Evolutionary conservation across 192 early-diverging fungal species (phyloP).

Genomic region (Diversispora epigaea): DNA sequence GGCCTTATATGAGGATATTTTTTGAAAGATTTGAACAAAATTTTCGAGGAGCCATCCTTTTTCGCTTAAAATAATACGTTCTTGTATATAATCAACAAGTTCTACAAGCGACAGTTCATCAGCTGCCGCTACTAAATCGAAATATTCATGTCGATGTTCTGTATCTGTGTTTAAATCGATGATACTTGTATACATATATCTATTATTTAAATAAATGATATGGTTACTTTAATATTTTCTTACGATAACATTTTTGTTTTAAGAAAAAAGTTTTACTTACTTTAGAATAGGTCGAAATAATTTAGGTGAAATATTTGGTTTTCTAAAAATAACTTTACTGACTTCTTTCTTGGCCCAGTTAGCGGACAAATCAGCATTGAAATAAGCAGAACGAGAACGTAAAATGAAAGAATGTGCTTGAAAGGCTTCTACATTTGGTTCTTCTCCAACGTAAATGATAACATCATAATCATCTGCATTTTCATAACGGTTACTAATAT

Average conservation of each 20-base stretch:
- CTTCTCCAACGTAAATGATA: slow-evolving; percentile 6
- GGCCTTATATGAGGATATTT: not conserved
- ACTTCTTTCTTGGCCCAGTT: slow-evolving; percentile 12
- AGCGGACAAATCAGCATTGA: slow-evolving; percentile 5
- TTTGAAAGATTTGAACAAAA: not conserved
- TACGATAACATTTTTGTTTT: too few relatives aligned
- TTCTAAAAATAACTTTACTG: slow-evolving; percentile 3
- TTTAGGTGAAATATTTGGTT: slow-evolving; percentile 22
- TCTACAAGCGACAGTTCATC: slow-evolving; percentile 8
- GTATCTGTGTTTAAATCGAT: not conserved
- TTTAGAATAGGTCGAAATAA: slow-evolving; percentile 2
- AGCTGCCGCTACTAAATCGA: slow-evolving; percentile 5
- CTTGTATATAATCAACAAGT: slow-evolving; percentile 19
- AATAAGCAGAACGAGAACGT: slow-evolving; percentile 15
- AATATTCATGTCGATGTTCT: not conserved
- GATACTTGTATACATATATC: slow-evolving; percentile 16
- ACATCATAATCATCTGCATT: slow-evolving; percentile 23
- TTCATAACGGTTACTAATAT: not conserved
- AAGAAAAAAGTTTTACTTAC: not conserved
- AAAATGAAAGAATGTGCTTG: slow-evolving; percentile 21
- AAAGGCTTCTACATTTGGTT: slow-evolving; percentile 1
- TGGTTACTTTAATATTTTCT: too few relatives aligned
- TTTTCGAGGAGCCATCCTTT: not conserved
- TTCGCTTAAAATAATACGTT: not conserved
- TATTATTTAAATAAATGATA: not conserved